Conservation (phyloP, 495 filamentous ascomycete species). For the Trichoderma gamsii region DNA sequence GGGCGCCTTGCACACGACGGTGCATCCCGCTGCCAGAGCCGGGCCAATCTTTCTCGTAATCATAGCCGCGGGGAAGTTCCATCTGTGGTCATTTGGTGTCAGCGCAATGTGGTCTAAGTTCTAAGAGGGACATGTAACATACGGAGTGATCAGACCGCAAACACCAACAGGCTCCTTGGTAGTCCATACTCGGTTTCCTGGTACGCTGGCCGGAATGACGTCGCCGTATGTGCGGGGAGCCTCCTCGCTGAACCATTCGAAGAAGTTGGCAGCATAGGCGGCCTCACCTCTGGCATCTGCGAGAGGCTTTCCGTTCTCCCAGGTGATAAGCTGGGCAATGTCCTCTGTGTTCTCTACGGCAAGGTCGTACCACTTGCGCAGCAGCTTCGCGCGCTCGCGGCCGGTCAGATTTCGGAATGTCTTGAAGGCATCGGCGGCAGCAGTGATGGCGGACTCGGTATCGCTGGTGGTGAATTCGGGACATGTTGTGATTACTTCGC, state of each 20-base stretch:
- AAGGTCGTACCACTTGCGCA: constrained; percentile 86
- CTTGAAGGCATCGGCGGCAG: constrained; percentile 68
- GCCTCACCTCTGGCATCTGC: constrained; percentile 70
- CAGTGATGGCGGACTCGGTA: constrained; percentile 69
- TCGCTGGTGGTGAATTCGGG: constrained; percentile 75
- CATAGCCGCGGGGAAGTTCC: constrained; percentile 96
- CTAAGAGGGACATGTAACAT: neutral
- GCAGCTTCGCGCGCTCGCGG: constrained; percentile 73
- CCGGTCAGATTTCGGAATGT: constrained; percentile 68
- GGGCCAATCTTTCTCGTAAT: constrained; percentile 84
- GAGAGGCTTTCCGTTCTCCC: constrained; percentile 72
- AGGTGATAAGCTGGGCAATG: constrained; percentile 81
- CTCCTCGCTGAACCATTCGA: constrained; percentile 79
- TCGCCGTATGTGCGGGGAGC: constrained; percentile 67
- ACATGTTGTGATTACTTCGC: constrained; percentile 70
- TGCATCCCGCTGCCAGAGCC: constrained; percentile 68
- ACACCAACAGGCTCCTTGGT: constrained; percentile 87
- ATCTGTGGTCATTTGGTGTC: constrained; percentile 29
- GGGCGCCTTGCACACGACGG: constrained; percentile 78
- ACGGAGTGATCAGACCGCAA: constrained; percentile 86
- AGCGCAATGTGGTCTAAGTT: neutral
- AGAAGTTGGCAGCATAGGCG: constrained; percentile 67
- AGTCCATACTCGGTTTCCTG: constrained; percentile 71
- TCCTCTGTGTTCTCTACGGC: constrained; percentile 85
- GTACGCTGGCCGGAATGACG: constrained; percentile 64